Evolutionary conservation across 495 filamentous ascomycete genomes (phyloP), one percentile per base, ranked within the genome.

Genomic region (Neohortaea acidophila): DNA sequence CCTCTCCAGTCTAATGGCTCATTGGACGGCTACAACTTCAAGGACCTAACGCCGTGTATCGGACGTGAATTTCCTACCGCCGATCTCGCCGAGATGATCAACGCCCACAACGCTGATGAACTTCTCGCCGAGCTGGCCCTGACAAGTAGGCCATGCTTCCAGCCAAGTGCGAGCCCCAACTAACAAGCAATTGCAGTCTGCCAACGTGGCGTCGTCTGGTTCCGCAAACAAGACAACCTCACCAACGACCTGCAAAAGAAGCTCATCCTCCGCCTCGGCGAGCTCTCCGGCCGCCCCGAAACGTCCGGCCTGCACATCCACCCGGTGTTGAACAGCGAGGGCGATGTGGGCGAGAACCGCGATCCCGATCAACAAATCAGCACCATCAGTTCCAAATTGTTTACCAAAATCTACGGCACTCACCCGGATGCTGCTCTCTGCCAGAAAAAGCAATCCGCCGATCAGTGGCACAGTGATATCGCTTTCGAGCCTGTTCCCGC

Each of bases 151-250:
- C 58, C 23, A 11, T 19, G 10, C 18, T 7, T 12, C 2, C 17
- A 14, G 2, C 31, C 18, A n/a, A n/a, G 20, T 2, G 2, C 2
- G 1, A 20, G 23, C 24, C 19, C 20, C 4, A 4, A 25, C 28
- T 5, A 15, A 15, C 35, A 22, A 34, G 24, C 78, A 84, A 44
- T 67, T 81, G 34, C 29, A 84, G 80, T 87, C 49, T 85, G 79
- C 10, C 72, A 76, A 47, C 71, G 80, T 0, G 79, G 79, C 2
- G 81, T 87, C 0, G 80, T 85, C 29, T 84, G 83, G 64, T 82
- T 87, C 60, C 75, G 79, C 20, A 67, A 72, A 27, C 81, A 85
- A 45, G 69, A 67, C 55, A 64, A 62, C 36, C 56, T 81, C 10
- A 66, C 66, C 45, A 65, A 79, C 44, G 69, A 76, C 13, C 59